Evolutionary conservation across 306 rosid genomes (phyloP).

Genomic region (Prosopis cineraria): DNA sequence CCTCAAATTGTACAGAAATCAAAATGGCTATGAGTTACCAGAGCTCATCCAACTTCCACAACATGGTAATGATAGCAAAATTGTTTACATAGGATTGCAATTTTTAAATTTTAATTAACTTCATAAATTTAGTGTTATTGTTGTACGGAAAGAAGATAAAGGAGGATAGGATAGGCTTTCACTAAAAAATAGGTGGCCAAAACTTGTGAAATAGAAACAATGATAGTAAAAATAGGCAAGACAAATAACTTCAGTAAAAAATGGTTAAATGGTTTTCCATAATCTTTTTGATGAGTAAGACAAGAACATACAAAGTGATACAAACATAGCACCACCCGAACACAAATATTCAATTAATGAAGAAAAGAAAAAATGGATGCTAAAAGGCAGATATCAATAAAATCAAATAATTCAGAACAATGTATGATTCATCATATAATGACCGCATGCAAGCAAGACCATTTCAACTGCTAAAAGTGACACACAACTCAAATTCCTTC

Average conservation of each 20-base stretch:
- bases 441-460: no score
- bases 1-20: neutral
- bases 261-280: neutral
- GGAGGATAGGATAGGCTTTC: no score
- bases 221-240: neutral
- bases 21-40: neutral
- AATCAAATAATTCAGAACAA: no score
- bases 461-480: neutral
- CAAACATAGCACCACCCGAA: neutral
- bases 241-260: neutral
- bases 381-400: no score
- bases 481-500: neutral
- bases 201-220: neutral
- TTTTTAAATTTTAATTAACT: no score
- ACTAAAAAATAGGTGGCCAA: neutral
- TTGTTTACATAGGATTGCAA: neutral
- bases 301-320: neutral
- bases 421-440: no score
- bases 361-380: neutral
- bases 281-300: neutral
- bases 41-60: neutral
- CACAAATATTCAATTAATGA: neutral
- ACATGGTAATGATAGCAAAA: no score
- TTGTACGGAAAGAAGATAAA: no score
- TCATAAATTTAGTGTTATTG: no score